These are phyloP conservation scores for Daldinia caldariorum DNA, from an alignment of 495 filamentous ascomycete species.

Conservation along the genomic window DNA sequence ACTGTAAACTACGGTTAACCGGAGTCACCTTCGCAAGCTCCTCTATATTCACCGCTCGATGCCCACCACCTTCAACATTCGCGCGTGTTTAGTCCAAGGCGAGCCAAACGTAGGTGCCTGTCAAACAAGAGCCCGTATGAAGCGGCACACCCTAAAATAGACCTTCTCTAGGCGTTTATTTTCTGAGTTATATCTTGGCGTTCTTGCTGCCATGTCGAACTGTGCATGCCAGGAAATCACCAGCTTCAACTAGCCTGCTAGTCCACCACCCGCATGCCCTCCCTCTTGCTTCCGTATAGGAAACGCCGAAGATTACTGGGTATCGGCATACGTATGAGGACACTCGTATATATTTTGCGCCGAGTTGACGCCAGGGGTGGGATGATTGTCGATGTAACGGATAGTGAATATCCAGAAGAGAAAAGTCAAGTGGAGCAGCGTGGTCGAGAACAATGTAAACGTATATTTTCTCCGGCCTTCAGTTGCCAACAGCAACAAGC, in stretches of 20 bases:
- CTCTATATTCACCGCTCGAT: too few relatives aligned
- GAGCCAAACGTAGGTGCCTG: background rate
- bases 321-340: background rate
- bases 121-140: background rate
- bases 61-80: background rate
- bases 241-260: background rate
- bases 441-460: too few relatives aligned
- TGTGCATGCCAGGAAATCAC: background rate
- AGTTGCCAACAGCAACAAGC: too few relatives aligned
- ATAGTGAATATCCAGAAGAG: too few relatives aligned
- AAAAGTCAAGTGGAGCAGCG: too few relatives aligned
- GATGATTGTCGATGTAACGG: too few relatives aligned
- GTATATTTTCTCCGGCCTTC: too few relatives aligned
- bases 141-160: too few relatives aligned
- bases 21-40: background rate
- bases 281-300: background rate
- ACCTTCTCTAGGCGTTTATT: background rate
- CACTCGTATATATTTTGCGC: background rate
- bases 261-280: background rate
- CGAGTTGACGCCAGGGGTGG: too few relatives aligned
- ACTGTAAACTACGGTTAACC: background rate
- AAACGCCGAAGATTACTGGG: background rate
- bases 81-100: background rate
- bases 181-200: background rate
- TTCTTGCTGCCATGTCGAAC: background rate